phyloP scores from a whole-genome alignment of 2,329 filamentous ascomycete genomes.

The Cryphonectria nitschkei region DNA sequence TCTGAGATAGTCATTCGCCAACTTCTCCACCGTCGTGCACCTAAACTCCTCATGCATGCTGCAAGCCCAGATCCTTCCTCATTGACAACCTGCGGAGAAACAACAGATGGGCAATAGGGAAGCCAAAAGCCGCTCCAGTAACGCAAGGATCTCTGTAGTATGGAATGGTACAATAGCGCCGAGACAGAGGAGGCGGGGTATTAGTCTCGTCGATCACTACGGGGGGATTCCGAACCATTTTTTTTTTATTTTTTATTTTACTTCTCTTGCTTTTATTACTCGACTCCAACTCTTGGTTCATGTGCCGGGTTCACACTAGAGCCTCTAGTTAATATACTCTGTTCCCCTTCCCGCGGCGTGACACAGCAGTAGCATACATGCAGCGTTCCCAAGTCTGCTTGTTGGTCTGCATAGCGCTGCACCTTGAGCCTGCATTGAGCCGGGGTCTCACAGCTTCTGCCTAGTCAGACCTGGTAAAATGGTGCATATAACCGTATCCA shows the following conservation, averaged over 20 bases:
- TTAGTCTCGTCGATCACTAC: conserved; percentile 4
- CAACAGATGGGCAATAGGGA: conserved; percentile 4
- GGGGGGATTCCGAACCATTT: background rate
- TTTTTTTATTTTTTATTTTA: background rate
- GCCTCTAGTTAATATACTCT: background rate
- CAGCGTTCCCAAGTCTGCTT: background rate
- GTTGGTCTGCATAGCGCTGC: background rate
- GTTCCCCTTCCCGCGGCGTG: background rate
- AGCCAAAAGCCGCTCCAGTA: conserved; percentile 13
- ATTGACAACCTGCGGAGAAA: conserved; percentile 12
- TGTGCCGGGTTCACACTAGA: conserved; percentile 3
- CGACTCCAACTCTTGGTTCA: background rate
- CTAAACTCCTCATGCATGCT: background rate
- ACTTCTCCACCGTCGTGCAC: background rate
- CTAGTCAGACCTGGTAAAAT: conserved; percentile 14
- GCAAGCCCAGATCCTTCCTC: conserved; percentile 5
- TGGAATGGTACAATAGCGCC: conserved; percentile 15
- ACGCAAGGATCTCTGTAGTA: conserved; percentile 15
- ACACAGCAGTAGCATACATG: background rate
- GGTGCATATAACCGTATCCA: conserved; percentile 51
- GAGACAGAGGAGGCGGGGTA: conserved; percentile 13
- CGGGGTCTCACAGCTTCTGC: conserved; percentile 21
- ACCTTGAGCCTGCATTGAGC: background rate
- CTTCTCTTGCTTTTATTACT: background rate
- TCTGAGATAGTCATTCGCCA: conserved; percentile 6